Evolutionary conservation across 805 yeast genomes (phyloP), one percentile per base, ranked within the genome.

Genomic region (Ogataea sp.): DNA sequence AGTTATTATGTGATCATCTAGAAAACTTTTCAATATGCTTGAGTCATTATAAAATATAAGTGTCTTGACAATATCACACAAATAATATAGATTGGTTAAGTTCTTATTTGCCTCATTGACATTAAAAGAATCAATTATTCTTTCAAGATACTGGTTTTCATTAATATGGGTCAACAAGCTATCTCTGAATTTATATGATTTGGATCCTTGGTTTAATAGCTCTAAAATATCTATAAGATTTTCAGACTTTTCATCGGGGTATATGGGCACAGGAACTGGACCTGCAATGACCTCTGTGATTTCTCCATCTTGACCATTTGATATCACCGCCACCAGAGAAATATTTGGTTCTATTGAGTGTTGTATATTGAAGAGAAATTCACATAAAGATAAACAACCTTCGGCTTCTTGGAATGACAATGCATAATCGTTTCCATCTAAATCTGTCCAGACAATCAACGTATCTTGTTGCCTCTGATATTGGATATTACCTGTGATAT

Each of bases 381-480:
- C 90, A 56, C 96, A 87, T 33, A 89, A 53, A 6, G 78, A 74
- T 11, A 84, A 74, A 59, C 98, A 90, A 0, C 97, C 97, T 34
- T 81, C 83, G 27, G 85, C 78, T 51, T 88, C 97, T 58, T 90
- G 96, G 58, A 90, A 90, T 34, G 94, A 83, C 20, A 90, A 67
- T 2, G 97, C 97, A 46, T 86, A 76, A 58, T 87, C 95, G 39
- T 70, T 71, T 7, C 81, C 78, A 16, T 72, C 69, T 2, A 62
- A 51, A 52, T 86, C 96, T 9, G 94, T 83, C 97, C 97, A 90
- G 17, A 90, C 96, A 9, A 90, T 86, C 36, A 90, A 65, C 0
- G 97, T 88, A 42, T 88, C 97, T 54, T 88, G 96, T 53, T 93
- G 97, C 52, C 95, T 73, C 56, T 90, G 97, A 56, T 84, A 90